These are phyloP conservation scores for Claviceps citrina DNA, from an alignment of 2,329 filamentous ascomycete genomes.

Conservation along the genomic window DNA sequence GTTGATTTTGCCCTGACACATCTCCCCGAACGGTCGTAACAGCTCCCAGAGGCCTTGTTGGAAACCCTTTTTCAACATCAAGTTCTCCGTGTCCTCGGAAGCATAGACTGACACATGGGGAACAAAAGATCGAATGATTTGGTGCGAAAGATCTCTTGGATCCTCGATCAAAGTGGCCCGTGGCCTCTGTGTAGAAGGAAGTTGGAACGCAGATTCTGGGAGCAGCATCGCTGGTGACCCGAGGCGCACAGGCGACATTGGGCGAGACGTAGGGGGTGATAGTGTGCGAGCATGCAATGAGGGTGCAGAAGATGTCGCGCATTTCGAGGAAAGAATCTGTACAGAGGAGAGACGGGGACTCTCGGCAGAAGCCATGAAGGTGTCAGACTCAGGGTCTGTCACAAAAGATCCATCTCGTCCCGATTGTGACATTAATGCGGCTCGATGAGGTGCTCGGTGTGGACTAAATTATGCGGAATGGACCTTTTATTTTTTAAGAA, in stretches of 20 bases:
- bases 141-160: conserved; percentile 39
- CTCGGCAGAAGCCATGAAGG: conserved; percentile 36
- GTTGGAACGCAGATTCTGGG: conserved; percentile 43
- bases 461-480: too few species aligned
- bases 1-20: conserved; percentile 71
- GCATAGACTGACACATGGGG: conserved; percentile 77
- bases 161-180: conserved; percentile 28
- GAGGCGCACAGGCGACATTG: conserved; percentile 49
- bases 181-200: conserved; percentile 27
- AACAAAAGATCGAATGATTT: conserved; percentile 74
- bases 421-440: conserved; percentile 51
- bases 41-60: conserved; percentile 68
- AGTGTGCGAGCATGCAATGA: conserved; percentile 50
- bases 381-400: conserved; percentile 46
- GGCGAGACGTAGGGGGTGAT: conserved; percentile 51
- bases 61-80: conserved; percentile 75
- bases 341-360: conserved; percentile 32
- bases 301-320: conserved; percentile 42
- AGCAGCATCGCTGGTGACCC: conserved; percentile 41
- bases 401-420: conserved; percentile 40
- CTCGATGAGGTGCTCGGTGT: conserved; percentile 4
- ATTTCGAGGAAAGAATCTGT: conserved; percentile 39
- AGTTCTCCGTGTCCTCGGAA: conserved; percentile 70
- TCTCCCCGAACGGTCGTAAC: conserved; percentile 80
- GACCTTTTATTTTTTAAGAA: too few species aligned